A percentile compares a stretch with the other conserved stretches of the same genome.
These are phyloP conservation scores for Herpetomonas samuelpessoai DNA, from an alignment of 208 protist species.

Conservation along the genomic window DNA sequence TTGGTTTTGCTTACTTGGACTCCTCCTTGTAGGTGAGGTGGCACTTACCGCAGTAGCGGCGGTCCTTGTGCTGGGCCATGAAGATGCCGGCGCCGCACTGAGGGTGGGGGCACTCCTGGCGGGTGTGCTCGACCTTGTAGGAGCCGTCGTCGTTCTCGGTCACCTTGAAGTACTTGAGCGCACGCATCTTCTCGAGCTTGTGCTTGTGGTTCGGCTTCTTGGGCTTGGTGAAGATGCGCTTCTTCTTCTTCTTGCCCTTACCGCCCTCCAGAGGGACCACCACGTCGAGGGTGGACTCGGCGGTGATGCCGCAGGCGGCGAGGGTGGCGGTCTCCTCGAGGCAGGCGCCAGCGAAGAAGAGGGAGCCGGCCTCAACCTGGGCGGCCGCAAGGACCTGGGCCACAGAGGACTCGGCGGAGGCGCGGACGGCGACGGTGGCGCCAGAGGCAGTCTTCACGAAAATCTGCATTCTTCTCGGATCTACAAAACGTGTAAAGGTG, in stretches of 20 bases:
- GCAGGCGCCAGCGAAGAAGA: conserved; percentile 89
- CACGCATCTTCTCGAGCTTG: conserved; percentile 99
- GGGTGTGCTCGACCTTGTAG: conserved; percentile 95
- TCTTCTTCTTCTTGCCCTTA: conserved; percentile 99
- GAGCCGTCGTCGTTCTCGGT: conserved; percentile 95
- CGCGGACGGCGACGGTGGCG: conserved; percentile 88
- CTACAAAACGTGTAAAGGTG: conserved; percentile 1
- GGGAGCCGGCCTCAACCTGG: conserved; percentile 63
- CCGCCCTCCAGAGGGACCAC: conserved; percentile 89
- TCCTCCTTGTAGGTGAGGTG: conserved; percentile 92
- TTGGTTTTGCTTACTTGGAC: conserved; percentile 25
- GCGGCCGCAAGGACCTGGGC: conserved; percentile 78
- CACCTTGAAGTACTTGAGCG: conserved; percentile 99
- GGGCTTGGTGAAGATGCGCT: conserved; percentile 99
- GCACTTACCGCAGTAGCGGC: conserved; percentile 99
- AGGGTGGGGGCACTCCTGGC: conserved; percentile 94
- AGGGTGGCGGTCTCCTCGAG: conserved; percentile 78
- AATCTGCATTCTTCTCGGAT: conserved; percentile 85
- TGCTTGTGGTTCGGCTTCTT: conserved; percentile 99
- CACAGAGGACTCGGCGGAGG: conserved; percentile 83
- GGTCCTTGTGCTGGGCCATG: conserved; percentile 98
- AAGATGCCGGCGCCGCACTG: conserved; percentile 98
- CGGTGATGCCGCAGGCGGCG: conserved; percentile 65
- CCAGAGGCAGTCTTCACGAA: conserved; percentile 92
- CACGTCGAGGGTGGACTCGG: conserved; percentile 88